Evolutionary conservation across 345 rosid species (phyloP).

Genomic region (Rubroshorea leprosula): DNA sequence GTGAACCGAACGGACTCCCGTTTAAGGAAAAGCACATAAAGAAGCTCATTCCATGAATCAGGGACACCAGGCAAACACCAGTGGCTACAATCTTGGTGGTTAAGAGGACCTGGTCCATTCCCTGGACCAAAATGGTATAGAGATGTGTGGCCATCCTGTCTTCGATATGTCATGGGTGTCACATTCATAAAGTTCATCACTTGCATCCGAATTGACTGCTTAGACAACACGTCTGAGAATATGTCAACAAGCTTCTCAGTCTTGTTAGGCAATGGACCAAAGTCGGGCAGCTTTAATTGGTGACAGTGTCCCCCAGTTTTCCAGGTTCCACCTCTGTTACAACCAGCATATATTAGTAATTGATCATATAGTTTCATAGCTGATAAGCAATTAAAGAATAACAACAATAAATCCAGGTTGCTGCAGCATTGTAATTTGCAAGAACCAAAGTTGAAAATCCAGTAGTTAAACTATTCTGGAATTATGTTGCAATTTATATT

Average conservation of each 20-base stretch:
- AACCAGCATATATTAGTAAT: constrained; percentile 3
- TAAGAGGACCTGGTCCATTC: constrained; percentile 37
- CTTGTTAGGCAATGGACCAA: constrained; percentile 25
- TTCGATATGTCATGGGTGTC: constrained; percentile 37
- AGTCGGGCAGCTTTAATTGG: constrained; percentile 37
- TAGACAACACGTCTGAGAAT: constrained; percentile 27
- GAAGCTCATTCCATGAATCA: constrained; percentile 68
- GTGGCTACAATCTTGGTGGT: constrained; percentile 68
- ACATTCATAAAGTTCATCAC: constrained; percentile 37
- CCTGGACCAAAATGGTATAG: constrained; percentile 40
- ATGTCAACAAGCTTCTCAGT: constrained; percentile 23
- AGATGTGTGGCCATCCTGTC: constrained; percentile 63
- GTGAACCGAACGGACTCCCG: too few species aligned
- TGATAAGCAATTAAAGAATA: too few species aligned
- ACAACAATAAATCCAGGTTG: too few species aligned
- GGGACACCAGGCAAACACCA: constrained; percentile 83
- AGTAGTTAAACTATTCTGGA: too few species aligned
- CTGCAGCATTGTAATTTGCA: too few species aligned
- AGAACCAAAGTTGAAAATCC: too few species aligned
- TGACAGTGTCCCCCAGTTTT: constrained; percentile 25
- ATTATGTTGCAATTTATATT: too few species aligned
- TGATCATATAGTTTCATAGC: background rate
- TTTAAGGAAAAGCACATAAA: constrained; percentile 44
- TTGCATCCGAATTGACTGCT: constrained; percentile 17
- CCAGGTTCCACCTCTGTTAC: constrained; percentile 57